phyloP scores from a whole-genome alignment of 179 eudicot genomes.

The Heliamphora pulchella region DNA sequence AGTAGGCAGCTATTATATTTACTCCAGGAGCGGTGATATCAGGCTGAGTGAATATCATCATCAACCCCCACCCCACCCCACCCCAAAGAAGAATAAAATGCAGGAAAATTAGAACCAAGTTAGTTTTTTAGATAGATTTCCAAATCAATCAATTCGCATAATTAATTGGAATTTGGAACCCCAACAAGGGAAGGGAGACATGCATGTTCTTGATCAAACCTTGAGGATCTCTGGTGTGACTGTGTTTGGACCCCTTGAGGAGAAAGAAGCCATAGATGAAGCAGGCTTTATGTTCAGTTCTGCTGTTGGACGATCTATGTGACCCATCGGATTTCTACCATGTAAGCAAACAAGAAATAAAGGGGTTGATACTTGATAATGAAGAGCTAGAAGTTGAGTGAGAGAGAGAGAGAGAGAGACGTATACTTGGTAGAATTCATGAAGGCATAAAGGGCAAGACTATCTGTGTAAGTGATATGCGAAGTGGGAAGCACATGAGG shows the following conservation, averaged over 20 bases:
- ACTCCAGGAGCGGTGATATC: slow-evolving; percentile 57
- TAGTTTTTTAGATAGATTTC: too few species aligned
- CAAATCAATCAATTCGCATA: too few species aligned
- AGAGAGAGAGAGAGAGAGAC: background rate
- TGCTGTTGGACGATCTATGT: slow-evolving; percentile 28
- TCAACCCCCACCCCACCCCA: too few species aligned
- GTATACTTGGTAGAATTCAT: slow-evolving; percentile 25
- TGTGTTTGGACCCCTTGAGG: slow-evolving; percentile 38
- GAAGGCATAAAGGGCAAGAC: slow-evolving; percentile 21
- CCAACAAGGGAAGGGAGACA: too few species aligned
- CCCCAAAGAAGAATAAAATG: too few species aligned
- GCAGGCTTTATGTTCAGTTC: slow-evolving; percentile 23
- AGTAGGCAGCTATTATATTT: slow-evolving; percentile 40
- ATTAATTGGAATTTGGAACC: too few species aligned
- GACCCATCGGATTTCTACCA: slow-evolving; percentile 28
- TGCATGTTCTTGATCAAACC: slow-evolving; percentile 14
- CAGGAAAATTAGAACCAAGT: too few species aligned
- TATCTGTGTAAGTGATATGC: slow-evolving; percentile 23
- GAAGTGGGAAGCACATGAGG: slow-evolving; percentile 20
- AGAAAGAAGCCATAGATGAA: slow-evolving; percentile 33
- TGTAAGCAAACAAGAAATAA: background rate
- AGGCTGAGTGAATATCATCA: slow-evolving; percentile 28
- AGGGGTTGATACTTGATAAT: background rate
- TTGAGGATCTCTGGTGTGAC: slow-evolving; percentile 32
- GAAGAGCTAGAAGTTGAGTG: background rate